Conservation (phyloP, 2,329 filamentous ascomycete genomes). For the Ascochyta koolunga region DNA sequence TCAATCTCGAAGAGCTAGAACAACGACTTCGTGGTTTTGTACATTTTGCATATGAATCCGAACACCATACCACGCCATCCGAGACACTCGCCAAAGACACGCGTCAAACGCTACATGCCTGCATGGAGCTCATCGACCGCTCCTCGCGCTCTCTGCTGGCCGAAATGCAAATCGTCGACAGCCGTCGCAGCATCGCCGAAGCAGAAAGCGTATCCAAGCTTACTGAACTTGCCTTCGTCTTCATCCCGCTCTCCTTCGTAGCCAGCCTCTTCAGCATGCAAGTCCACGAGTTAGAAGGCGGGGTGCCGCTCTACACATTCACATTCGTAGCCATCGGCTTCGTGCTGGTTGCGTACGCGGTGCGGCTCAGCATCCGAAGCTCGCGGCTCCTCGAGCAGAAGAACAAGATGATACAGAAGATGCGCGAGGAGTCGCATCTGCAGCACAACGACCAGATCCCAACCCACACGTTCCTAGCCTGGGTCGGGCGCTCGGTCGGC, state of each 20-base stretch:
- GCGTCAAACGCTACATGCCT: neutral
- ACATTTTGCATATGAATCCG: neutral
- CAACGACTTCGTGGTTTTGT: neutral
- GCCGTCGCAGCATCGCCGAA: slow-evolving; percentile 36
- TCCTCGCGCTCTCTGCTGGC: slow-evolving; percentile 42
- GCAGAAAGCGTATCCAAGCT: slow-evolving; percentile 39
- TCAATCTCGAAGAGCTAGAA: slow-evolving; percentile 15
- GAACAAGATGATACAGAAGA: neutral
- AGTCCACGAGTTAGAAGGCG: slow-evolving; percentile 26
- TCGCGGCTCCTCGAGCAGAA: neutral
- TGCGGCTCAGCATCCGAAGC: neutral
- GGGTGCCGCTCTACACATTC: slow-evolving; percentile 21
- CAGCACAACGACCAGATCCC: neutral
- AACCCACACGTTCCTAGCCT: neutral
- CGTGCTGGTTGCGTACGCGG: neutral
- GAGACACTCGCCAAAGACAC: neutral
- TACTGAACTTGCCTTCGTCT: slow-evolving; percentile 43
- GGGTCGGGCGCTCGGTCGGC: neutral
- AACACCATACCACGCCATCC: neutral
- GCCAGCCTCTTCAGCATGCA: slow-evolving; percentile 40
- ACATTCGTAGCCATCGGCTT: neutral
- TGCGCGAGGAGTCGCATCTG: neutral
- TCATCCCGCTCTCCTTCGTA: slow-evolving; percentile 39
- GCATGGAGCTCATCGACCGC: slow-evolving; percentile 23
- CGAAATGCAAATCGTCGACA: slow-evolving; percentile 42